Base-by-base conservation (phyloP, 768 basidiomycete species). In the Rhodocollybia butyracea region DNA sequence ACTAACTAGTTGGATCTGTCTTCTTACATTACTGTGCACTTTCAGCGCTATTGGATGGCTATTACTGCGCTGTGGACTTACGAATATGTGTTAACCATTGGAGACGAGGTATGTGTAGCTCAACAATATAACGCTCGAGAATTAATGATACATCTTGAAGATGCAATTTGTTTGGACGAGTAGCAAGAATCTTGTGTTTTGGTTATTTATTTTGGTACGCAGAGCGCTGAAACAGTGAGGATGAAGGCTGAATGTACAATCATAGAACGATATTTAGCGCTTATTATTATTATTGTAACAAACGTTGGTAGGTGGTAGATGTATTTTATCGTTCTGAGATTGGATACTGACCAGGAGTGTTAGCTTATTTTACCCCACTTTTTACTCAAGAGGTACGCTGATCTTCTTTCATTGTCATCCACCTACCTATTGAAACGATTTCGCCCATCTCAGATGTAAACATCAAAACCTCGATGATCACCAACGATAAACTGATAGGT, bases 211-310 rank as follows among this genome's bases (percentile, higher is more conserved):
- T 8, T 29, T 55, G 40, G 52, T 51, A 17, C n/a, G 10, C 10
- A 39, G 12, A 15, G 7, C 19, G 30, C 15, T 51, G 11, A 19
- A 13, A 27, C 32, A 63, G 60, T n/a, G n/a, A n/a, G n/a, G n/a
- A n/a, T n/a, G n/a, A n/a, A n/a, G n/a, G n/a, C n/a, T n/a, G n/a
- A n/a, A n/a, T n/a, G n/a, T n/a, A n/a, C n/a, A n/a, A n/a, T n/a
- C n/a, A n/a, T n/a, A n/a, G 61, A 63, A 24, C 61, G 61, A 21
- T 63, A 63, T 31, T 51, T 63, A 31, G 51, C 40, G n/a, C 52
- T 58, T 17, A 19, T 36, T 6, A 54, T 63, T 29, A 60, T 63
- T 12, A 30, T 60, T 15, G 57, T 63, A 1, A 60, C 61, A 0
- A 17, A 59, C 3, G 31, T 59, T 24, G 47, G 61, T 63, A 36